Evolutionary conservation across 1,139 yeast genomes (phyloP).

Genomic region (Kodamaea alishanica): DNA sequence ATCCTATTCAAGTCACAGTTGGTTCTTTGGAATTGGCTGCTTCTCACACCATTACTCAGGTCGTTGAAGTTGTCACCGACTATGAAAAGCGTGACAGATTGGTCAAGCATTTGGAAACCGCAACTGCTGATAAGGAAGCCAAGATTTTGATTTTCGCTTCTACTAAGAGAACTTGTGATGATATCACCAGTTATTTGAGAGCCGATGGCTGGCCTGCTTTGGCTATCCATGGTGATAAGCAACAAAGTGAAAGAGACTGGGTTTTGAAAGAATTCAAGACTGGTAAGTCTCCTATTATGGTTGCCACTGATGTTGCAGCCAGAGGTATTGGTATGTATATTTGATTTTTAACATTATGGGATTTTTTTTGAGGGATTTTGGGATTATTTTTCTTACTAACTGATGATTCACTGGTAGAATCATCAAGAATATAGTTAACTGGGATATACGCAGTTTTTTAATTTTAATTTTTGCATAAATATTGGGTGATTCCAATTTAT

Average conservation of each 20-base stretch:
- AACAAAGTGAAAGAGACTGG: slow-evolving; percentile 98
- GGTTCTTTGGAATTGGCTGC: slow-evolving; percentile 97
- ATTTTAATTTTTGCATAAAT: not conserved
- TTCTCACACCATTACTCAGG: slow-evolving; percentile 91
- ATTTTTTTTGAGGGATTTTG: slow-evolving; percentile 19
- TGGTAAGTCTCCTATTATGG: slow-evolving; percentile 95
- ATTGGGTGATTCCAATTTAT: slow-evolving; percentile 2
- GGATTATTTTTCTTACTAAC: slow-evolving; percentile 11
- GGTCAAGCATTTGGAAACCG: slow-evolving; percentile 76
- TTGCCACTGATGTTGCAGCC: slow-evolving; percentile 99
- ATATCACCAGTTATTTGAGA: slow-evolving; percentile 84
- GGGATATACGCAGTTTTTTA: slow-evolving; percentile 1
- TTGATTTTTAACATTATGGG: slow-evolving; percentile 17
- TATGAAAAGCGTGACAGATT: slow-evolving; percentile 92
- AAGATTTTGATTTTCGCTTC: slow-evolving; percentile 88
- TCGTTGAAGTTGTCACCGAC: slow-evolving; percentile 86
- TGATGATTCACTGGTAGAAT: not conserved
- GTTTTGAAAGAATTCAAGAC: slow-evolving; percentile 87
- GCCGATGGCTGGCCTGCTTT: slow-evolving; percentile 99
- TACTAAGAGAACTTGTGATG: slow-evolving; percentile 97
- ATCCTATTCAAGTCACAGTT: slow-evolving; percentile 92
- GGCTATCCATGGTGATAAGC: slow-evolving; percentile 98
- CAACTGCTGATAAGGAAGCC: slow-evolving; percentile 72
- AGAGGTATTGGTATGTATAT: slow-evolving; percentile 97
- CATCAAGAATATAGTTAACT: slow-evolving; percentile 2